phyloP scores from a whole-genome alignment of 306 rosid genomes.

The Comarum palustre region DNA sequence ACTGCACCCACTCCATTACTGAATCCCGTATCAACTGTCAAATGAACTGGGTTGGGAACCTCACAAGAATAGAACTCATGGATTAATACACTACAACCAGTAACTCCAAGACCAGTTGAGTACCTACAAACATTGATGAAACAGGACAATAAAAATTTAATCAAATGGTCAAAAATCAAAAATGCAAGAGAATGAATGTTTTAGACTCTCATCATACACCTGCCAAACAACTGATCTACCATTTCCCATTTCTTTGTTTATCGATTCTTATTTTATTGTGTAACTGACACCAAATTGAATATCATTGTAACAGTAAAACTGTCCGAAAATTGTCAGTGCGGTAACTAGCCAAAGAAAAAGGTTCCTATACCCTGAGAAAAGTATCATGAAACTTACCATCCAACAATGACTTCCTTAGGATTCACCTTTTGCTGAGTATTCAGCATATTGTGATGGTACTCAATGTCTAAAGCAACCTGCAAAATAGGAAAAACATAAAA shows the following conservation, averaged over 20 bases:
- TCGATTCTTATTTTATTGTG: too few relatives aligned
- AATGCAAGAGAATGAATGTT: not conserved
- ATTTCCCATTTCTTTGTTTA: not conserved
- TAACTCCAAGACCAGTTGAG: conserved; percentile 89
- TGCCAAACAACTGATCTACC: not conserved
- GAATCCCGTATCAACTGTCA: conserved; percentile 94
- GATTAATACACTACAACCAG: conserved; percentile 80
- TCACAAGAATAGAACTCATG: conserved; percentile 93
- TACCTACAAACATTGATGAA: conserved; percentile 50
- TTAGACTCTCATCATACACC: not conserved
- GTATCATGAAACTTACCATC: conserved; percentile 55
- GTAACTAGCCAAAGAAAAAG: not conserved
- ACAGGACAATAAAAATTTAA: not conserved
- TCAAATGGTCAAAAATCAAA: not conserved
- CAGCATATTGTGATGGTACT: conserved; percentile 90
- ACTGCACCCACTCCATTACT: conserved; percentile 61
- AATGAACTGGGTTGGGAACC: conserved; percentile 76
- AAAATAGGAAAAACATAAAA: not conserved
- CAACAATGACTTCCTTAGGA: conserved; percentile 91
- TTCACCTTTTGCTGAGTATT: conserved; percentile 84
- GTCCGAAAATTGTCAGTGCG: not conserved
- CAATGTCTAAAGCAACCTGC: conserved; percentile 95
- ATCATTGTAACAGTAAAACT: not conserved
- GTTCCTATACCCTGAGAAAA: not conserved
- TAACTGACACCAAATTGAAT: not conserved